A percentile compares a stretch with the other conserved stretches of the same genome.
These are phyloP conservation scores for Scutellospora calospora DNA, from an alignment of 371 early-diverging fungal genomes.

Conservation along the genomic window DNA sequence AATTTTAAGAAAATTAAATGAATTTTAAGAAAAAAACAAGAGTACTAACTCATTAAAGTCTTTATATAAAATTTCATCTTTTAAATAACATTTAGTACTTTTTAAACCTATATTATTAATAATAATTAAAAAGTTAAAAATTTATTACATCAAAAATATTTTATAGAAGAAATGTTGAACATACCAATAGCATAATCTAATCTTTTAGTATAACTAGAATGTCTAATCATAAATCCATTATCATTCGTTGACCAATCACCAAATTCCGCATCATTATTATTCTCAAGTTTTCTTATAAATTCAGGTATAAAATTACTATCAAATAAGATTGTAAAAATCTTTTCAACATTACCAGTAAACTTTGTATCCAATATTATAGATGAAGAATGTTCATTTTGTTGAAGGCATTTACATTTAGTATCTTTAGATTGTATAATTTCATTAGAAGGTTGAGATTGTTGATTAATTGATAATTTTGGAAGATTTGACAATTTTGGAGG, in stretches of 20 bases:
- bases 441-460: no score
- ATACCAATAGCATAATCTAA: background rate
- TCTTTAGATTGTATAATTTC: background rate
- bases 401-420: slow-evolving; percentile 30
- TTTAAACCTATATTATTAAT: slow-evolving; percentile 19
- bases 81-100: slow-evolving; percentile 20
- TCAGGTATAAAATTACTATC: background rate
- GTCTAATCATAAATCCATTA: background rate
- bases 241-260: slow-evolving; percentile 35
- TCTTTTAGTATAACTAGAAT: slow-evolving; percentile 7
- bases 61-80: slow-evolving; percentile 25
- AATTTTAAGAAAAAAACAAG: no score
- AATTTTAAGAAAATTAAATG: background rate
- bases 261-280: background rate
- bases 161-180: no score
- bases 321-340: slow-evolving; percentile 36
- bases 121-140: no score
- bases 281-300: slow-evolving; percentile 23
- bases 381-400: slow-evolving; percentile 14
- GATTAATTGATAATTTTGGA: no score
- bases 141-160: no score
- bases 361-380: slow-evolving; percentile 5
- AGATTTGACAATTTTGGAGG: no score
- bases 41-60: slow-evolving; percentile 30
- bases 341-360: slow-evolving; percentile 38